Evolutionary conservation across 2,329 filamentous ascomycete species (phyloP).

Genomic region (Hymenoscyphus albidus): DNA sequence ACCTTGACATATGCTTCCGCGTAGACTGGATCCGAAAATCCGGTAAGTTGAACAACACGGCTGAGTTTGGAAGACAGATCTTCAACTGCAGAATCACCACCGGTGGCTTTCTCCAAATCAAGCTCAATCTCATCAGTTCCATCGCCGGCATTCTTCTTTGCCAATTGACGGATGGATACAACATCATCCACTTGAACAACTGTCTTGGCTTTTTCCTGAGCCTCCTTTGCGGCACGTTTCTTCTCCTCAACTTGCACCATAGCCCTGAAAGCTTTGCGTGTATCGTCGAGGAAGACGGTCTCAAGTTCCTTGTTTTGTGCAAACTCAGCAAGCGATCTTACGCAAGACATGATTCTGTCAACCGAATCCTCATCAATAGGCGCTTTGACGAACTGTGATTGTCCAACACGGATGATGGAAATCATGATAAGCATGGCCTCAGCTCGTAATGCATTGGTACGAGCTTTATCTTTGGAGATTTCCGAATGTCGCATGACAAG

Average conservation of each 20-base stretch:
- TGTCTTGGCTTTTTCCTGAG: conserved; percentile 85
- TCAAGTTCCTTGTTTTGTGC: conserved; percentile 85
- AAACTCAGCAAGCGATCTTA: conserved; percentile 88
- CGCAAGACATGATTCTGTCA: conserved; percentile 98
- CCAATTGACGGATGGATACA: conserved; percentile 85
- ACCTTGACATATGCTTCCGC: conserved; percentile 99
- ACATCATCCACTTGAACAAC: conserved; percentile 96
- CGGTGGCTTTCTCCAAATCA: conserved; percentile 90
- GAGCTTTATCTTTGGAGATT: conserved; percentile 77
- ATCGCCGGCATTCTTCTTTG: conserved; percentile 83
- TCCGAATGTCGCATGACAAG: conserved; percentile 96
- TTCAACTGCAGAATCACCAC: conserved; percentile 78
- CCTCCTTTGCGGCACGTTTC: conserved; percentile 94
- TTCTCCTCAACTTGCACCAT: conserved; percentile 98
- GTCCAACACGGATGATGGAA: conserved; percentile 93
- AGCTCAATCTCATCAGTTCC: conserved; percentile 81
- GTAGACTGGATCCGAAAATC: conserved; percentile 97
- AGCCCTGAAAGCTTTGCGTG: conserved; percentile 87
- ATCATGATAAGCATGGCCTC: conserved; percentile 99
- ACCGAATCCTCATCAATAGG: conserved; percentile 97
- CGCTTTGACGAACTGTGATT: conserved; percentile 97
- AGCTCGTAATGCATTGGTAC: conserved; percentile 89
- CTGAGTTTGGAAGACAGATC: conserved; percentile 92
- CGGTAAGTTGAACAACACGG: conserved; percentile 92
- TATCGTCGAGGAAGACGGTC: conserved; percentile 89